These are phyloP conservation scores for Rubia peregrina DNA, from an alignment of 305 asterid genomes.

Conservation along the genomic window DNA sequence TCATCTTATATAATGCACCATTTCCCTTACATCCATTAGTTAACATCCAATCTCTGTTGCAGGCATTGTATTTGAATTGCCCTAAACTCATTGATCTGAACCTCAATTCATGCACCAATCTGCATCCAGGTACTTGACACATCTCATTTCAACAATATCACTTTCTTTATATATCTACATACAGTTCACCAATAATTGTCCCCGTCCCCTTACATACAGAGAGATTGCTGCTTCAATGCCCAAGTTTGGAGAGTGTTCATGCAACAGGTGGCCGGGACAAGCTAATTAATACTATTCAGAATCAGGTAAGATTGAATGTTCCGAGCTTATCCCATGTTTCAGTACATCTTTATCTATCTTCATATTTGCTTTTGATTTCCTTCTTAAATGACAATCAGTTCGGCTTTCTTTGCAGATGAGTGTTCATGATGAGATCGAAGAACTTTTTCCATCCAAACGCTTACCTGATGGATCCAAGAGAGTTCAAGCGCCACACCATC, in stretches of 20 bases:
- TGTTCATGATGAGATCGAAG: slow-evolving; percentile 29
- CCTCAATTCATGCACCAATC: slow-evolving; percentile 74
- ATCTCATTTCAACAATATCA: slow-evolving; percentile 1
- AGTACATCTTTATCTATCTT: not conserved
- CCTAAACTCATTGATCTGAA: slow-evolving; percentile 74
- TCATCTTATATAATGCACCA: not conserved
- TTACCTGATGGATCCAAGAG: slow-evolving; percentile 94
- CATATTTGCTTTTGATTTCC: not conserved
- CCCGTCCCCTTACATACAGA: slow-evolving; percentile 32
- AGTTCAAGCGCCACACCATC: slow-evolving; percentile 49
- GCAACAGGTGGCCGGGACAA: slow-evolving; percentile 59
- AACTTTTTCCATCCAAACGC: slow-evolving; percentile 49
- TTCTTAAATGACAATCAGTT: not conserved
- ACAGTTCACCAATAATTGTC: slow-evolving; percentile 10
- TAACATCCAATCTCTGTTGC: slow-evolving; percentile 28
- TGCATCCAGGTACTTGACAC: slow-evolving; percentile 62
- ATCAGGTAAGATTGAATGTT: slow-evolving; percentile 49
- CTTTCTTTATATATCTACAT: slow-evolving; percentile 1
- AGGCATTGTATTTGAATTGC: slow-evolving; percentile 83
- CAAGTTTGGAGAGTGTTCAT: slow-evolving; percentile 63
- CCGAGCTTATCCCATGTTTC: too few species aligned
- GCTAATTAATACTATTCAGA: slow-evolving; percentile 60
- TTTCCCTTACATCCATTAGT: slow-evolving; percentile 12
- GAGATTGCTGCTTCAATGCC: slow-evolving; percentile 79
- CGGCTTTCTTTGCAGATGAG: slow-evolving; percentile 26